phyloP scores from a whole-genome alignment of 2,329 filamentous ascomycete genomes.

The Colletotrichum sansevieriae region DNA sequence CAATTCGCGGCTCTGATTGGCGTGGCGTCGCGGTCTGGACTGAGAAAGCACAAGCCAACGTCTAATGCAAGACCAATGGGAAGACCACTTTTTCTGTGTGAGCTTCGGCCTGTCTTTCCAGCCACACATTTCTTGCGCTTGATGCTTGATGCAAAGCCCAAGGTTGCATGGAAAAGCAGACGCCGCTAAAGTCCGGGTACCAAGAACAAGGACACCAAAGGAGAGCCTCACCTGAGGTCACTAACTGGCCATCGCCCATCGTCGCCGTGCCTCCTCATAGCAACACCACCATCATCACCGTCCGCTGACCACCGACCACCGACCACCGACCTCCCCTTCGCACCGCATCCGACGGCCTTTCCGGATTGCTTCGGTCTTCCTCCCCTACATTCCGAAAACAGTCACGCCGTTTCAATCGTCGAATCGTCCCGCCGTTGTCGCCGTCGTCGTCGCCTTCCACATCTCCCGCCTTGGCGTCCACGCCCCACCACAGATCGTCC shows the following conservation, averaged over 20 bases:
- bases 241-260: constrained; percentile 14
- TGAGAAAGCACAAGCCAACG: constrained; percentile 36
- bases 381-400: background rate
- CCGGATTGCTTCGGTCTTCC: background rate
- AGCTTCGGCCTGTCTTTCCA: constrained; percentile 19
- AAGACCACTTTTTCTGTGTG: constrained; percentile 25
- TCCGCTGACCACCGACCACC: background rate
- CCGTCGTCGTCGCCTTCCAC: background rate
- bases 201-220: constrained; percentile 18
- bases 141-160: background rate
- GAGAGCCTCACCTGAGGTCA: constrained; percentile 33
- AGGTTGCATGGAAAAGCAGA: constrained; percentile 4
- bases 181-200: constrained; percentile 14
- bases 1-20: constrained; percentile 37
- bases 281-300: constrained; percentile 1
- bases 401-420: background rate
- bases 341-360: constrained; percentile 12
- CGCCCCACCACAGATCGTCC: constrained; percentile 38
- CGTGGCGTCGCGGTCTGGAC: constrained; percentile 18
- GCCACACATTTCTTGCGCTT: constrained; percentile 33
- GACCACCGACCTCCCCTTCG: background rate
- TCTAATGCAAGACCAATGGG: constrained; percentile 36
- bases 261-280: constrained; percentile 2
- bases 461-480: constrained; percentile 33
- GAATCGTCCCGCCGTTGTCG: background rate